Evolutionary conservation across 2,329 filamentous ascomycete species (phyloP), one percentile per base, ranked within the genome.

Genomic region (Colletotrichum navitas): DNA sequence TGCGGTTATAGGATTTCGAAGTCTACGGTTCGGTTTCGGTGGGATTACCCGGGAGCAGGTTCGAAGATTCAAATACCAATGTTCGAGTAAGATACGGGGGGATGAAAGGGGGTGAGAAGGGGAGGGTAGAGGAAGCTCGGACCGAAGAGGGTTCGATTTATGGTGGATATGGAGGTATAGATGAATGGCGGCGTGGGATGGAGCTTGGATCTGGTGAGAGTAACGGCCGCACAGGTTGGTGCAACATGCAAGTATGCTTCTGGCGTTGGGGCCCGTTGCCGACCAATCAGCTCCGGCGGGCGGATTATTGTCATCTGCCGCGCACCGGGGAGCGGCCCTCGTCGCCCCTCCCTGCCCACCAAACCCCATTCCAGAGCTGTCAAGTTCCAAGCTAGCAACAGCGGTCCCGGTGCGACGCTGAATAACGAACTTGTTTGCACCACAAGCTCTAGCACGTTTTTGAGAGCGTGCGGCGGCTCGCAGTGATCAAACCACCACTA

Each of bases 231-330:
- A 39, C 59, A 18, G 32, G 36, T 52, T 36, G 56, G 29, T 54
- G 32, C 29, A 29, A 29, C 29, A 29, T 29, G 29, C 18, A 26
- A 36, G 51, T 45, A 43, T 21, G 63, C 26, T 43, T 54, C 45
- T 41, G 14, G 26, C 11, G 39, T 41, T 26, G 36, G 34, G 29
- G 45, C 43, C 32, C 34, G 56, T 24, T 45, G 10, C 16, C 58
- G 68, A 36, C 68, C 68, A 71, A 71, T 71, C 68, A 68, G 29
- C 45, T 36, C 58, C 36, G 29, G 36, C 45, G 54, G 52, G 29
- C 66, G 64, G 64, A 60, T 39, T 56, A 68, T 58, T 29, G 58
- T 68, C 68, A 51, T 71, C 58, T 54, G 58, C 52, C 39, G 63
- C 67, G 62, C 55, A 49, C 68, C 64, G 56, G 59, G 32, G 36